A percentile compares a stretch with the other conserved stretches of the same genome.
Evolutionary conservation across 2,329 filamentous ascomycete genomes (phyloP).

Genomic region (Ploettnerulaceae sp.): DNA sequence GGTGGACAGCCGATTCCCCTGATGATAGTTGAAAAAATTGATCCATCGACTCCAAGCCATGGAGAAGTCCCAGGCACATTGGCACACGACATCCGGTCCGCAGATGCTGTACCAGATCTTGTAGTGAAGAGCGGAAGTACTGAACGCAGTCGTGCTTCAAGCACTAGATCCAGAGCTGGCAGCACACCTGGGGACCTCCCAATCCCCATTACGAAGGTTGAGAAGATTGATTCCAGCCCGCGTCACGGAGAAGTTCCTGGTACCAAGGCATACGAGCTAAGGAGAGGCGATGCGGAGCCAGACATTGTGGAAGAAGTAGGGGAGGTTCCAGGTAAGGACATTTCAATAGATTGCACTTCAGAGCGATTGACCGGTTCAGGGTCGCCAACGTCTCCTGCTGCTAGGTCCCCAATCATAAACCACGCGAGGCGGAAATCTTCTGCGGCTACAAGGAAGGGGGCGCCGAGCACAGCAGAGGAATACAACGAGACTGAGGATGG

Average conservation of each 20-base stretch:
- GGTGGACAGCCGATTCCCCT: constrained; percentile 46
- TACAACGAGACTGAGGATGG: constrained; percentile 55
- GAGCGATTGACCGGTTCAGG: constrained; percentile 59
- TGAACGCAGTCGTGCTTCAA: constrained; percentile 21
- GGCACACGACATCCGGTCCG: constrained; percentile 50
- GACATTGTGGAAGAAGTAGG: constrained; percentile 51
- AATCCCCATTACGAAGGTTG: constrained; percentile 53
- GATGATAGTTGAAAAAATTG: constrained; percentile 54
- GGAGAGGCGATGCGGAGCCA: constrained; percentile 53
- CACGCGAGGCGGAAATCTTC: constrained; percentile 36
- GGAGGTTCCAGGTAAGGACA: constrained; percentile 52
- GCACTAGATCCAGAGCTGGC: constrained; percentile 25
- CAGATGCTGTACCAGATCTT: constrained; percentile 57
- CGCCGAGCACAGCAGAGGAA: constrained; percentile 45
- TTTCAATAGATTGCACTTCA: constrained; percentile 31
- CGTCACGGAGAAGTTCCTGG: constrained; percentile 58
- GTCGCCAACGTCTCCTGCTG: constrained; percentile 47
- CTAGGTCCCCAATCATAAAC: constrained; percentile 43
- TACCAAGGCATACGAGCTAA: constrained; percentile 51
- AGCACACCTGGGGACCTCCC: constrained; percentile 38
- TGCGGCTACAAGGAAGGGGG: constrained; percentile 27
- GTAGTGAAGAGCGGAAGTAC: constrained; percentile 40
- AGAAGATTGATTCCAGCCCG: constrained; percentile 52
- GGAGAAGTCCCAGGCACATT: constrained; percentile 58
- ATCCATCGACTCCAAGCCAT: constrained; percentile 47